Evolutionary conservation across 2,329 filamentous ascomycete species (phyloP).

Genomic region (Penicillium sp.): DNA sequence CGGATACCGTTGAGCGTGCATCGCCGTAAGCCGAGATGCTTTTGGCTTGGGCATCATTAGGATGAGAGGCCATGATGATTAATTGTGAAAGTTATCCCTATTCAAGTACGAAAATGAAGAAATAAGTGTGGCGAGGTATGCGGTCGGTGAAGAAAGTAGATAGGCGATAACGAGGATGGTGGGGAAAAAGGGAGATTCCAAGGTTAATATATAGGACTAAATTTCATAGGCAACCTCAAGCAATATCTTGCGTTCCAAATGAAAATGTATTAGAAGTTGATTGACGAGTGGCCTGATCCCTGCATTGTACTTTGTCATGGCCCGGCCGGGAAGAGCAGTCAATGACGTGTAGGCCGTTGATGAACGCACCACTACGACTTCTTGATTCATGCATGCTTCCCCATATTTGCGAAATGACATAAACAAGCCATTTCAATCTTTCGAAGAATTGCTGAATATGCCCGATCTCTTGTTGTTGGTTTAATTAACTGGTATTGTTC

Average conservation of each 20-base stretch:
- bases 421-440: background rate
- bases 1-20: conserved; percentile 64
- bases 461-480: background rate
- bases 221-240: background rate
- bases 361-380: conserved; percentile 7
- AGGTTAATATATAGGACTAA: background rate
- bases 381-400: background rate
- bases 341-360: conserved; percentile 15
- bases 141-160: background rate
- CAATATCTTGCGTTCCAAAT: background rate
- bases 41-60: conserved; percentile 46
- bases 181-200: background rate
- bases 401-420: background rate
- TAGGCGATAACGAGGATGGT: background rate
- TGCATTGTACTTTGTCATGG: conserved; percentile 1
- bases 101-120: background rate
- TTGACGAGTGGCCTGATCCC: conserved; percentile 6
- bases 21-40: conserved; percentile 65
- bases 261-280: background rate
- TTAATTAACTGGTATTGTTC: background rate
- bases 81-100: background rate
- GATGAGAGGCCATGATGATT: conserved; percentile 17
- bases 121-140: background rate
- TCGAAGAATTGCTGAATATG: background rate
- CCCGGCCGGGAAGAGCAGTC: conserved; percentile 6